Evolutionary conservation across 352 stramenopile species (phyloP).

Genomic region (Pseudoperonospora humuli): DNA sequence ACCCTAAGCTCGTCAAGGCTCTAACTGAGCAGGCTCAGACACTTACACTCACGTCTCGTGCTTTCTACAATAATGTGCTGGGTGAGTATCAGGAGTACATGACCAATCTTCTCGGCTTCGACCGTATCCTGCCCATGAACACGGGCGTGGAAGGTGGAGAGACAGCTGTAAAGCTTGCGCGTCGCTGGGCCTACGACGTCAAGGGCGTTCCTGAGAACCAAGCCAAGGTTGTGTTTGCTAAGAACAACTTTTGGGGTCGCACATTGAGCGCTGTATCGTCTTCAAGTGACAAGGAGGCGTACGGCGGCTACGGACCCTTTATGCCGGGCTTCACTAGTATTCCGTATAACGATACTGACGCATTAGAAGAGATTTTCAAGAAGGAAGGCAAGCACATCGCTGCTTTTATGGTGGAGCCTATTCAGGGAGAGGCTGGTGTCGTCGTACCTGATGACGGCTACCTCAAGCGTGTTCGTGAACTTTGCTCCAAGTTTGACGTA

Average conservation of each 20-base stretch:
- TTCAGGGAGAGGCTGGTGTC: constrained; percentile 98
- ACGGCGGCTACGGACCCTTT: constrained; percentile 93
- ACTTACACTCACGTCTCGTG: constrained; percentile 95
- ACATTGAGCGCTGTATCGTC: constrained; percentile 95
- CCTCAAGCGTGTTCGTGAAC: constrained; percentile 80
- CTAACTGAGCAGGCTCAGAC: constrained; percentile 91
- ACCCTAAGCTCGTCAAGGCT: constrained; percentile 95
- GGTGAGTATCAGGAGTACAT: constrained; percentile 97
- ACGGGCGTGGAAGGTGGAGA: constrained; percentile 98
- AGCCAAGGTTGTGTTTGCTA: constrained; percentile 92
- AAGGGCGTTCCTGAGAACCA: constrained; percentile 92
- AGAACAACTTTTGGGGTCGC: constrained; percentile 99
- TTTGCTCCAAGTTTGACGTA: constrained; percentile 98
- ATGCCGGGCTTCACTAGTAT: constrained; percentile 94
- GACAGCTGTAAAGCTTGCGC: constrained; percentile 95
- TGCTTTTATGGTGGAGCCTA: constrained; percentile 99
- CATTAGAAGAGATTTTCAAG: constrained; percentile 76
- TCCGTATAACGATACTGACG: constrained; percentile 91
- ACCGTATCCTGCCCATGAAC: constrained; percentile 99
- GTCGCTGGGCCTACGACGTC: constrained; percentile 96
- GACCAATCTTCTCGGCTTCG: constrained; percentile 95
- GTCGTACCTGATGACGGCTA: constrained; percentile 97
- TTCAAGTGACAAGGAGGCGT: constrained; percentile 88
- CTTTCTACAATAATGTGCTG: constrained; percentile 97
- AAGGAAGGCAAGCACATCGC: constrained; percentile 87